These are phyloP conservation scores for Cladosporium colombiae DNA, from an alignment of 2,329 filamentous ascomycete genomes.

Conservation along the genomic window DNA sequence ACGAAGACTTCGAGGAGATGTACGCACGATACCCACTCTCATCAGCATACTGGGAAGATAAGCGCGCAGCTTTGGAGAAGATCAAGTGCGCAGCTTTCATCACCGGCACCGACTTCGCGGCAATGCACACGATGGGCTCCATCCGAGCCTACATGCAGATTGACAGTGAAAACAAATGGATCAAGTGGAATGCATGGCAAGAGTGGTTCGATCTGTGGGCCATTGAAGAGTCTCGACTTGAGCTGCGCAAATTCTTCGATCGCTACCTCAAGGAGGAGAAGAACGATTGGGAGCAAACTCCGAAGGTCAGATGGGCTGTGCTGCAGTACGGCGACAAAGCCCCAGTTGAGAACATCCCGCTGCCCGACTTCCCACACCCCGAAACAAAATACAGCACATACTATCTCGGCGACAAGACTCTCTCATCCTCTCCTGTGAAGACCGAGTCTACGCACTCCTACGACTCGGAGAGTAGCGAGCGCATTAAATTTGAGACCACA, in stretches of 20 bases:
- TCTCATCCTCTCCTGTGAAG: background rate
- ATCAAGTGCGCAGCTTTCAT: constrained; percentile 24
- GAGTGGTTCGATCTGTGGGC: constrained; percentile 49
- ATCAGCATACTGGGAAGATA: constrained; percentile 23
- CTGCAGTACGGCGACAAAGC: constrained; percentile 39
- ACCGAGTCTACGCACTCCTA: constrained; percentile 2
- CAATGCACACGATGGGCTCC: constrained; percentile 23
- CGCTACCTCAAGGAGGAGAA: constrained; percentile 44
- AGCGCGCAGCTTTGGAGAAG: constrained; percentile 20
- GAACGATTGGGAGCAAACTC: constrained; percentile 50
- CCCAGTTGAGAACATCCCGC: constrained; percentile 24
- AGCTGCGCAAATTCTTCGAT: constrained; percentile 42
- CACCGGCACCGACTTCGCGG: constrained; percentile 13
- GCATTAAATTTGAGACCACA: constrained; percentile 39
- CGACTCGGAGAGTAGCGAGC: constrained; percentile 23
- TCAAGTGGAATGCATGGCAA: constrained; percentile 43
- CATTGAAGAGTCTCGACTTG: constrained; percentile 34
- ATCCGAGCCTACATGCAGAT: constrained; percentile 41
- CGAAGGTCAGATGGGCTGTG: constrained; percentile 44
- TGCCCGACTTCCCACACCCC: constrained; percentile 19
- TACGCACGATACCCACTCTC: constrained; percentile 15
- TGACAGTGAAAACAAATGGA: constrained; percentile 43
- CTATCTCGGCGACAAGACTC: constrained; percentile 4
- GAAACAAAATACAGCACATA: constrained; percentile 13
- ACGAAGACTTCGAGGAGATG: constrained; percentile 22